These are phyloP conservation scores for Lactuca sativa DNA, from an alignment of 129 eudicot species.

Conservation along the genomic window DNA sequence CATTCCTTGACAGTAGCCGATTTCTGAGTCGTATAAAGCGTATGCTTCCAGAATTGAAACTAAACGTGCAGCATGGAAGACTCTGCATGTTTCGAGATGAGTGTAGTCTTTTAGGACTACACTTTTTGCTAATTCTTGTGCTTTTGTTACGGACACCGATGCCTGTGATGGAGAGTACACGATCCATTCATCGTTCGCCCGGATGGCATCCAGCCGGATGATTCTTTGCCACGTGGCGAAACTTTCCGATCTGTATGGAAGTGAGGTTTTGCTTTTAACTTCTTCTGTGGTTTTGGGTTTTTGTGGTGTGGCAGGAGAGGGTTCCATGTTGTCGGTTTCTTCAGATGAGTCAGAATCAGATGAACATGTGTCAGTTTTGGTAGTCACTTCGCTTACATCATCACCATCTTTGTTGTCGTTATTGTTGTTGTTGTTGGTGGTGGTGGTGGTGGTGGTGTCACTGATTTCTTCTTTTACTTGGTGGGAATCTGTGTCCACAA, in stretches of 20 bases:
- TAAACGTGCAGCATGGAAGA: constrained; percentile 78
- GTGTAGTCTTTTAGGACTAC: constrained; percentile 61
- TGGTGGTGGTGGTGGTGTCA: not conserved
- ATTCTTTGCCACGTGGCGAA: constrained; percentile 76
- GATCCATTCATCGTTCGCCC: constrained; percentile 77
- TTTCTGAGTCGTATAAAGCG: constrained; percentile 63
- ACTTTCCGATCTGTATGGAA: constrained; percentile 43
- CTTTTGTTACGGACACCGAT: constrained; percentile 41
- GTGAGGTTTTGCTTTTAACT: constrained; percentile 22
- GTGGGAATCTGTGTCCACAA: not conserved
- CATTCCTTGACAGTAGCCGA: constrained; percentile 91
- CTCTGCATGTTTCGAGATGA: constrained; percentile 64
- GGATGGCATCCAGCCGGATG: constrained; percentile 75
- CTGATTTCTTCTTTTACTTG: constrained; percentile 14
- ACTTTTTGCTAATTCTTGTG: constrained; percentile 48
- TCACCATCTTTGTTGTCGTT: constrained; percentile 41
- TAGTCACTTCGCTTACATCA: constrained; percentile 35
- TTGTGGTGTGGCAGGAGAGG: constrained; percentile 33
- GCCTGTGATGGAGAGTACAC: constrained; percentile 70
- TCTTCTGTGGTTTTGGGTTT: constrained; percentile 14
- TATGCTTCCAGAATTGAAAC: constrained; percentile 78
- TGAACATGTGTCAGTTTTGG: constrained; percentile 44
- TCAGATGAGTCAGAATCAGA: constrained; percentile 59
- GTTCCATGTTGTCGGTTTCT: constrained; percentile 27
- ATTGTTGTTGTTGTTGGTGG: constrained; percentile 15